Base-by-base conservation (phyloP, 768 basidiomycete species). In the Crassisporium funariophilum region DNA sequence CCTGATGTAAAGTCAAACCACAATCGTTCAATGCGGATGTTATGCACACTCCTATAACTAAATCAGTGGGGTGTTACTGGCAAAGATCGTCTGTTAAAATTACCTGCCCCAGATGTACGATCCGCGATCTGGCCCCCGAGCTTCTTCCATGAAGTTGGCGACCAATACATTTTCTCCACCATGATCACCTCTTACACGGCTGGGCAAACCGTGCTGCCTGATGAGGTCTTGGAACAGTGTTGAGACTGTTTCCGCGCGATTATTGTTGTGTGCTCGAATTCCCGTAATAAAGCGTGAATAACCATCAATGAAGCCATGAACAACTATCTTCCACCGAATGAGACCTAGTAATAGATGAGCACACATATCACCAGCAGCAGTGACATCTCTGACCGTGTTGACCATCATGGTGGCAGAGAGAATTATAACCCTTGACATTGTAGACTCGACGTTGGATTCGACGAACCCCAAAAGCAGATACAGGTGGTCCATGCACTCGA, bases 241-340 rank as follows among this genome's bases (percentile, higher is more conserved):
- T 8, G 72, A 58, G 2, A 76, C 72, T 4, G 73, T 78, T 0
- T 53, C 29, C 2, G 68, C 63, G 1, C 58, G 48, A 48, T 78
- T 77, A 53, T 78, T 77, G 57, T 60, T 65, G 49, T 58, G 65
- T 2, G 63, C 72, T 9, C 53, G 37, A 20, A 77, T 52, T 5
- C 65, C 70, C 2, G 60, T 59, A 1, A 76, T 53, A 15, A 70
- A 56, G 4, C 70, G 55, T 0, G 68, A 68, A 39, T 66, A 65
- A 1, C 75, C 73, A 60, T 77, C 73, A 8, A 76, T 66, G 43
- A 72, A 73, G 1, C 64, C 66, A 54, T 75, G 74, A 2, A 67
- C 65, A 3, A 74, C 66, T 34, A 72, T 61, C 35, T 61, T 60
- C 57, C 59, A 74, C 3, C 38, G 48, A 35, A 74, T 73, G 10